Evolutionary conservation across 2,329 filamentous ascomycete genomes (phyloP).

Genomic region (Aspergillus uvarum): DNA sequence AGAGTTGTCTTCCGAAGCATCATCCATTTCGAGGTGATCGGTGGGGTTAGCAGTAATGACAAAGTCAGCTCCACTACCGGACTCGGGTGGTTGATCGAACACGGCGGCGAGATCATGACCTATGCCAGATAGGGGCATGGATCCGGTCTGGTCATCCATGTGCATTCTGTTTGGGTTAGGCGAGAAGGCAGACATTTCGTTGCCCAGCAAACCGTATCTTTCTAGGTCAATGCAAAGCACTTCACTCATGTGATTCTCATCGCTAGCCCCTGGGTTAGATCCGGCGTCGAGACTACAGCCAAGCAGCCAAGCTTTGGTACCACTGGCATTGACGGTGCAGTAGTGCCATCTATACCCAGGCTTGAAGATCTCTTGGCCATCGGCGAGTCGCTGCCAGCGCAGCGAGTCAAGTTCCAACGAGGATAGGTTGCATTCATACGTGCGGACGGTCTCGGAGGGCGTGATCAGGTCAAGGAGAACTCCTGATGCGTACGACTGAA

Average conservation of each 20-base stretch:
- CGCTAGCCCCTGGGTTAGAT: conserved; percentile 66
- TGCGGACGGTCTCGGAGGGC: conserved; percentile 80
- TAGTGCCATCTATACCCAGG: conserved; percentile 97
- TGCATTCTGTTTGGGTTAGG: conserved; percentile 48
- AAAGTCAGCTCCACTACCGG: conserved; percentile 86
- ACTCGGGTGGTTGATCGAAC: conserved; percentile 82
- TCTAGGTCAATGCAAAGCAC: conserved; percentile 91
- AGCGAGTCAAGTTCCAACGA: conserved; percentile 82
- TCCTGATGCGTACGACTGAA: conserved; percentile 90
- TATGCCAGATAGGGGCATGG: conserved; percentile 60
- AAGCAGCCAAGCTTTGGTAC: conserved; percentile 95
- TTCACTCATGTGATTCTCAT: conserved; percentile 91
- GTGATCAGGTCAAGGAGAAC: conserved; percentile 93
- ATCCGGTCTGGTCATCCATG: conserved; percentile 54
- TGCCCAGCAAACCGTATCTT: conserved; percentile 85
- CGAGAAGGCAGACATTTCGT: conserved; percentile 63
- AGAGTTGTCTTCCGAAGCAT: conserved; percentile 46
- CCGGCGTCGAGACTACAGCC: conserved; percentile 77
- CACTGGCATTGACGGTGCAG: conserved; percentile 91
- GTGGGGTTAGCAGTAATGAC: conserved; percentile 84
- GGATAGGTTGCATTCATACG: conserved; percentile 85
- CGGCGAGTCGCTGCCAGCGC: conserved; percentile 92
- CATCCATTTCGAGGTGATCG: conserved; percentile 55
- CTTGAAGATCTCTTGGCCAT: conserved; percentile 90
- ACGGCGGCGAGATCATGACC: conserved; percentile 82